A percentile compares a stretch with the other conserved stretches of the same genome.
These are phyloP conservation scores for Sclerotinia nivalis DNA, from an alignment of 2,329 filamentous ascomycete genomes.

Conservation along the genomic window DNA sequence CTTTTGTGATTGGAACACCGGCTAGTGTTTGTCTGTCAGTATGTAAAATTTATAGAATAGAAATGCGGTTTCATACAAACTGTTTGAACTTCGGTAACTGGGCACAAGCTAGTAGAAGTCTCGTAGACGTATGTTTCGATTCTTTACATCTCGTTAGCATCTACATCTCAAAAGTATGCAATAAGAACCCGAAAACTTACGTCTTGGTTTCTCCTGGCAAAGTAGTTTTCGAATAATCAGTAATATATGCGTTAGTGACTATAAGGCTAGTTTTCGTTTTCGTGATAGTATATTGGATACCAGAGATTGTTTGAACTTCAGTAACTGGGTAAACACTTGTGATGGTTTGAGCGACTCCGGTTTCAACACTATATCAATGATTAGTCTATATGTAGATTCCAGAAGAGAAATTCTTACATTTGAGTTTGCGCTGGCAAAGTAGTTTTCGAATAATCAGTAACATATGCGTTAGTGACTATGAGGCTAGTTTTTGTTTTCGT, in stretches of 20 bases:
- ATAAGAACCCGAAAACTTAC: not conserved
- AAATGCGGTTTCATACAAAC: constrained; percentile 45
- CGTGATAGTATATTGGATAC: constrained; percentile 43
- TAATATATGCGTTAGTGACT: constrained; percentile 30
- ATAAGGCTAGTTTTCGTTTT: constrained; percentile 32
- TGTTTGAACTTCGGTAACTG: constrained; percentile 51
- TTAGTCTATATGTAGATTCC: not conserved
- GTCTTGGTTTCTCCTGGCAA: constrained; percentile 4
- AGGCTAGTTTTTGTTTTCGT: constrained; percentile 33
- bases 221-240: constrained; percentile 14
- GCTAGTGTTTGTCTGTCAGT: constrained; percentile 49
- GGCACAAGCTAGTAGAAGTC: constrained; percentile 46
- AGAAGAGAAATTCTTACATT: constrained; percentile 25
- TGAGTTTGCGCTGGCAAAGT: constrained; percentile 20
- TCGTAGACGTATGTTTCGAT: constrained; percentile 35
- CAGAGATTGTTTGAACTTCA: constrained; percentile 48
- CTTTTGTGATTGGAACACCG: constrained; percentile 45
- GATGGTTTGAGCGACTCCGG: constrained; percentile 36
- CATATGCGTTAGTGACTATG: constrained; percentile 30
- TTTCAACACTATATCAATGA: not conserved
- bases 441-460: constrained; percentile 19
- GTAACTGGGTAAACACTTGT: constrained; percentile 50
- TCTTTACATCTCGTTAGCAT: constrained; percentile 34
- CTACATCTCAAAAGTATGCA: not conserved
- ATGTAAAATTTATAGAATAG: constrained; percentile 30